Evolutionary conservation across 73 alveolate species (phyloP).

Genomic region (Breviolum minutum): DNA sequence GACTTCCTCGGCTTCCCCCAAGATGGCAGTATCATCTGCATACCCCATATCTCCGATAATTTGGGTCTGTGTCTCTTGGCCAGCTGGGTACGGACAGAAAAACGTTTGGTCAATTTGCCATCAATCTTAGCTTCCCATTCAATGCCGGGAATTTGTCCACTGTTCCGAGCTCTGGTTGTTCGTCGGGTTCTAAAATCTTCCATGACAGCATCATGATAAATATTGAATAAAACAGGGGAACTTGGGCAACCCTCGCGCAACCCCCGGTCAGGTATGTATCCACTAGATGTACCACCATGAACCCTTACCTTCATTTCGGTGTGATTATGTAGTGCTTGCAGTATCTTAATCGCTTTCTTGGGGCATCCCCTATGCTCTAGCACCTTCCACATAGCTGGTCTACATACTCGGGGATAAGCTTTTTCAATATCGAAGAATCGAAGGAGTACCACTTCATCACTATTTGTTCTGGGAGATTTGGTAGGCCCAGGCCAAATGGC

Average conservation of each 20-base stretch:
- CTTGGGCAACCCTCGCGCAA: constrained; percentile 61
- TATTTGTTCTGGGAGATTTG: neutral
- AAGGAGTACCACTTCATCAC: constrained; percentile 5
- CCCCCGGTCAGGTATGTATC: constrained; percentile 32
- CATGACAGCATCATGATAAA: constrained; percentile 58
- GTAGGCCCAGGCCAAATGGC: no score
- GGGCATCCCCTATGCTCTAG: neutral
- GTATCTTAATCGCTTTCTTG: neutral
- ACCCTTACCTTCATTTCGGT: constrained; percentile 14
- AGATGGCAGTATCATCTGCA: constrained; percentile 37
- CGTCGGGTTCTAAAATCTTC: neutral
- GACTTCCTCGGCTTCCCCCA: neutral
- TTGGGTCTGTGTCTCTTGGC: neutral
- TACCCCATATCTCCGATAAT: constrained; percentile 9
- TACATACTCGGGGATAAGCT: constrained; percentile 36
- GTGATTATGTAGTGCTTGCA: neutral
- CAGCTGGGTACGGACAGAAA: neutral
- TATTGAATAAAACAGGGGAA: neutral
- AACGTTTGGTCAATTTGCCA: neutral
- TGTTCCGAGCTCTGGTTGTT: neutral
- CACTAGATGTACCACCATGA: neutral
- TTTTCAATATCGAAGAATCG: constrained; percentile 32
- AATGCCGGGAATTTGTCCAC: neutral
- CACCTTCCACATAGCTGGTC: constrained; percentile 44
- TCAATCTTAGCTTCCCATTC: neutral